Conservation (phyloP, 176 grass and related monocot genomes). For the Olyra latifolia region DNA sequence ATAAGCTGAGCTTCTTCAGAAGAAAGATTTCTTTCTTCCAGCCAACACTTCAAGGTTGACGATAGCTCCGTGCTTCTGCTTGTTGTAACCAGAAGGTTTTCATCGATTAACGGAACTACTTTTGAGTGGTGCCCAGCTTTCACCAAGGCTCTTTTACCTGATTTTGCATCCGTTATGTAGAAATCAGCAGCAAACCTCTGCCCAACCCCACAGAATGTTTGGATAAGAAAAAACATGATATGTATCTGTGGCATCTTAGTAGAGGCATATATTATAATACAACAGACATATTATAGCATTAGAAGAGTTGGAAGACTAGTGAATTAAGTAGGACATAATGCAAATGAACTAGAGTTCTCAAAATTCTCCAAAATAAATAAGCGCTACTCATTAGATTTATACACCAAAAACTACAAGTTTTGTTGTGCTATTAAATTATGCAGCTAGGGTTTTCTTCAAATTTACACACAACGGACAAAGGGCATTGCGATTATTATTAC, state of each 20-base stretch:
- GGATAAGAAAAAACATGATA: constrained; percentile 48
- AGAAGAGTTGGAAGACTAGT: neutral
- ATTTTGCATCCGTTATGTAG: constrained; percentile 93
- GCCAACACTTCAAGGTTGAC: constrained; percentile 85
- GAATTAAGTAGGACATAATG: neutral
- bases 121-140: constrained; percentile 72
- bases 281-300: neutral
- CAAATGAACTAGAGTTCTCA: neutral
- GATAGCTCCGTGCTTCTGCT: constrained; percentile 68
- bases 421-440: neutral
- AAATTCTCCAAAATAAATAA: neutral
- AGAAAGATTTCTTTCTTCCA: constrained; percentile 76
- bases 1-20: constrained; percentile 65
- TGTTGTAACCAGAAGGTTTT: constrained; percentile 75
- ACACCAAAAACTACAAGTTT: neutral
- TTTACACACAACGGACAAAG: neutral
- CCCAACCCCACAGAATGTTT: constrained; percentile 45
- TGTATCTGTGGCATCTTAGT: neutral
- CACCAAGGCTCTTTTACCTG: constrained; percentile 73
- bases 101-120: constrained; percentile 77
- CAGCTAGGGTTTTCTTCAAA: neutral
- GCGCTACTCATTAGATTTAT: neutral
- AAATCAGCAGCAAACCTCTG: constrained; percentile 97
- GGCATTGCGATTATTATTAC: neutral
- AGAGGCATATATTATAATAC: neutral